A percentile compares a stretch with the other conserved stretches of the same genome.
phyloP scores from a whole-genome alignment of 352 stramenopile species.

The Globisporangium echinulatum region DNA sequence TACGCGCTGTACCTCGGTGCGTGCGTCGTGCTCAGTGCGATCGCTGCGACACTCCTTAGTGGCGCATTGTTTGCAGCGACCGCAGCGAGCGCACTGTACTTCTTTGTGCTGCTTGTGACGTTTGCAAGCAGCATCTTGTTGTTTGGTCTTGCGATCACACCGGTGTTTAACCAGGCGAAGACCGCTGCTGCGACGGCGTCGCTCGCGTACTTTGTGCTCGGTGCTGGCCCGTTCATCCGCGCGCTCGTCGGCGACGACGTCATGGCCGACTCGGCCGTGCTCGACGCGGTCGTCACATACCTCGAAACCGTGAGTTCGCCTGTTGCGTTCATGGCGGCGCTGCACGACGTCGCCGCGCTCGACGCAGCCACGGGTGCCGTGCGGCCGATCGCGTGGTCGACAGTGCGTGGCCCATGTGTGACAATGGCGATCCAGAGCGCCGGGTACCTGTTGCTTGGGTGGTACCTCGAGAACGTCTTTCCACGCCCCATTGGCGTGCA shows the following conservation, averaged over 20 bases:
- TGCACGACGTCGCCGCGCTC: constrained; percentile 47
- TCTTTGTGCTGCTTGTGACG: constrained; percentile 50
- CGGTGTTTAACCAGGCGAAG: constrained; percentile 66
- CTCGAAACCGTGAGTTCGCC: constrained; percentile 58
- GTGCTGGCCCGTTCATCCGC: constrained; percentile 44
- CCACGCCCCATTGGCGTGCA: constrained; percentile 88
- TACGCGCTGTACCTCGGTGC: constrained; percentile 76
- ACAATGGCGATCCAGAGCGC: constrained; percentile 80
- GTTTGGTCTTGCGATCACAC: constrained; percentile 65
- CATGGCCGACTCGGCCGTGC: constrained; percentile 24
- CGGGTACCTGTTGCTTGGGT: constrained; percentile 87
- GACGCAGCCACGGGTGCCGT: constrained; percentile 29
- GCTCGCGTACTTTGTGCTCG: constrained; percentile 56
- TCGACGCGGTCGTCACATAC: constrained; percentile 23
- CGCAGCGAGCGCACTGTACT: constrained; percentile 30
- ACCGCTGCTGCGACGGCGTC: constrained; percentile 59
- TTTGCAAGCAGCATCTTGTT: constrained; percentile 64
- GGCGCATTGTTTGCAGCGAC: constrained; percentile 56
- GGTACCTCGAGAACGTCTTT: constrained; percentile 93
- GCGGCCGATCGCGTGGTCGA: constrained; percentile 39
- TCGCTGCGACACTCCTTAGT: constrained; percentile 54
- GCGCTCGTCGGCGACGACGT: constrained; percentile 44
- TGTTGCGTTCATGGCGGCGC: constrained; percentile 60
- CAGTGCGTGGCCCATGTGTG: constrained; percentile 32
- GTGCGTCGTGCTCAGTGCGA: constrained; percentile 32